phyloP scores from a whole-genome alignment of 163 green algal species.

The Chlamydomonas reinhardtii region DNA sequence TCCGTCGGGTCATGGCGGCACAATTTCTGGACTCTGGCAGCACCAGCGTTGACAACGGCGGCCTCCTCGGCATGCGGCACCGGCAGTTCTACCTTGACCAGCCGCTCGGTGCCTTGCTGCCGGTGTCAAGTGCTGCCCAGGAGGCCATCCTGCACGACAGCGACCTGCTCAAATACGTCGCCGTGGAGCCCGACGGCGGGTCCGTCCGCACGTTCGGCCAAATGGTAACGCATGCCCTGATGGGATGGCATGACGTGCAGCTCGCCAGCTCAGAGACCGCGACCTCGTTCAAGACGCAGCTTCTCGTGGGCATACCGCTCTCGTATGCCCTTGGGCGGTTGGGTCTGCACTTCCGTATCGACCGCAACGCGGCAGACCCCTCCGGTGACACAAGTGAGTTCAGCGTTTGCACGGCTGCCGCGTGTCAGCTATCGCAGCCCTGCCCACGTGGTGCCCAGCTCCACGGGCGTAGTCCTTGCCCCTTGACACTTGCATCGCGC shows the following conservation, averaged over 20 bases:
- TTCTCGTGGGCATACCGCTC: not conserved
- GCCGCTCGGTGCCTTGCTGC: not conserved
- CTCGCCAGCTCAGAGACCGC: not conserved
- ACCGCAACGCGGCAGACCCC: not conserved
- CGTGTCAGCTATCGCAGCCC: too few species aligned
- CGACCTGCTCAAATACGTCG: not conserved
- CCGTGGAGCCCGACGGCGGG: not conserved
- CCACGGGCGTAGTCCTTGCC: not conserved
- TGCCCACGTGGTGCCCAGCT: too few species aligned
- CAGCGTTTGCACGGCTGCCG: not conserved
- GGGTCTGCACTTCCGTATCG: not conserved
- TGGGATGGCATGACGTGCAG: not conserved
- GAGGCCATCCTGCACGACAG: not conserved
- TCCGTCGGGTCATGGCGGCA: too few species aligned
- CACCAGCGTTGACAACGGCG: too few species aligned
- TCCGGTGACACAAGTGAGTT: not conserved
- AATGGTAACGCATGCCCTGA: not conserved
- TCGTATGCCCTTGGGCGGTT: not conserved
- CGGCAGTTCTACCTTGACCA: not conserved
- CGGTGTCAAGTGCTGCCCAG: not conserved
- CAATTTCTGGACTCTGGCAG: too few species aligned
- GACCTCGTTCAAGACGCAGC: not conserved
- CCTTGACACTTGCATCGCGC: not conserved
- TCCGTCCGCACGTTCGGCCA: too few species aligned
- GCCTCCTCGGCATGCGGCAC: too few species aligned